phyloP scores from a whole-genome alignment of 2,329 filamentous ascomycete species.

The Ophiocordyceps camponoti-floridani region DNA sequence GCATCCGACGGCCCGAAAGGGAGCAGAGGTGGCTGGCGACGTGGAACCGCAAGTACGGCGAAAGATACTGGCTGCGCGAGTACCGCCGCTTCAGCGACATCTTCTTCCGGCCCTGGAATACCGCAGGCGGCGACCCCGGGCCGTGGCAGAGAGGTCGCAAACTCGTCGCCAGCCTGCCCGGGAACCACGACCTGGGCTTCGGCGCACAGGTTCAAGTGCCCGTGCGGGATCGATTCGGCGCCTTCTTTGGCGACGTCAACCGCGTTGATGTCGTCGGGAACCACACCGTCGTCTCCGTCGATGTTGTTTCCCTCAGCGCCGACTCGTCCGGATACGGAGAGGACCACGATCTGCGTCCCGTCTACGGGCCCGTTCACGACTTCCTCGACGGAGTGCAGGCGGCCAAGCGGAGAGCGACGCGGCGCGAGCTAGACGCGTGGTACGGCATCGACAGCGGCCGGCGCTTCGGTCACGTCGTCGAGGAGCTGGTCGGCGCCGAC shows the following conservation, averaged over 20 bases:
- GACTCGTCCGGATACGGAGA: constrained; percentile 32
- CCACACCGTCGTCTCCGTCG: constrained; percentile 85
- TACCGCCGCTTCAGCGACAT: constrained; percentile 75
- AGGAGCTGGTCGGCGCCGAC: constrained; percentile 34
- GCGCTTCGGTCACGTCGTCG: constrained; percentile 37
- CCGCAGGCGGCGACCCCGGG: constrained; percentile 33
- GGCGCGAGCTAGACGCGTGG: constrained; percentile 48
- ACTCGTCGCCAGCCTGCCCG: constrained; percentile 70
- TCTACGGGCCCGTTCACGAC: constrained; percentile 60
- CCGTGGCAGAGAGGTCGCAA: constrained; percentile 51
- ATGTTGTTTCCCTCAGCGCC: constrained; percentile 76
- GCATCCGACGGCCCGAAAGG: constrained; percentile 26
- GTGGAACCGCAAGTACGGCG: constrained; percentile 59
- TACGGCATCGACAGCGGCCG: constrained; percentile 39
- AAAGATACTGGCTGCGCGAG: constrained; percentile 72
- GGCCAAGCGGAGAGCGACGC: constrained; percentile 48
- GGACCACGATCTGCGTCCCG: constrained; percentile 32
- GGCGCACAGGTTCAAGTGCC: constrained; percentile 66
- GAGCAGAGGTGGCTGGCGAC: constrained; percentile 40
- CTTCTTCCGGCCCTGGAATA: constrained; percentile 55
- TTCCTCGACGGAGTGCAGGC: constrained; percentile 54
- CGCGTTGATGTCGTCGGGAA: constrained; percentile 83
- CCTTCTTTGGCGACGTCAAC: constrained; percentile 84
- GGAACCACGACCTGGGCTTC: constrained; percentile 91
- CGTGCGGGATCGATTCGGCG: constrained; percentile 67